Base-by-base conservation (phyloP, 768 basidiomycete genomes). In the Mycena pura region DNA sequence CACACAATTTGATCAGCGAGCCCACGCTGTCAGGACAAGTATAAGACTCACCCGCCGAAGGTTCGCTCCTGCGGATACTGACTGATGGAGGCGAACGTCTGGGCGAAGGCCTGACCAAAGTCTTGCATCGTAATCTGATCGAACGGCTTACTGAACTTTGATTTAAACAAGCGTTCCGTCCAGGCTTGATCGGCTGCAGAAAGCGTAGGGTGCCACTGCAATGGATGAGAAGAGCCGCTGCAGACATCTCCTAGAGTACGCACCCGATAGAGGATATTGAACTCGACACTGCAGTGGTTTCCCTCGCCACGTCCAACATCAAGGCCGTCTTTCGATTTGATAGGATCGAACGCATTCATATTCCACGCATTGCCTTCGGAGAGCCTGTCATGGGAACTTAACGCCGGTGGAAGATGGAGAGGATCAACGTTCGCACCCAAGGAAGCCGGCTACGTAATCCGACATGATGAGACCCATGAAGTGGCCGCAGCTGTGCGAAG, bases 211-310 rank as follows among this genome's bases (percentile, higher is more conserved):
- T 90, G 88, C 88, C 87, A 89, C 78, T 80, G 54, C 7, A 44
- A 27, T 27, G 0, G 22, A 39, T 38, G 11, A 46, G 15, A 28
- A 31, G 21, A 15, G n/a, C 47, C 11, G 8, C 50, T 22, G 14
- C 15, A 15, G 39, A 22, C 4, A 31, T 9, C 15, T 11, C 3
- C 7, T 22, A 28, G 7, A 46, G 21, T 11, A 64, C 73, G 44
- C 62, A 80, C 80, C 32, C 80, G 58, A 70, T 83, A 83, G 2
- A 82, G 68, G n/a, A 81, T 51, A 43, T 80, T 90, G 76, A 91
- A 91, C 68, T 92, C 91, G 27, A 89, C 78, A 27, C 88, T 90
- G 54, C 81, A 80, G 57, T 84, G 84, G 64, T 91, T 90, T 15
- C 90, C 90, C 44, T 80, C 74, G 7, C 89, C 91, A 10, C 86